Conservation (phyloP, 116 monocot species). For the Posidonia oceanica region DNA sequence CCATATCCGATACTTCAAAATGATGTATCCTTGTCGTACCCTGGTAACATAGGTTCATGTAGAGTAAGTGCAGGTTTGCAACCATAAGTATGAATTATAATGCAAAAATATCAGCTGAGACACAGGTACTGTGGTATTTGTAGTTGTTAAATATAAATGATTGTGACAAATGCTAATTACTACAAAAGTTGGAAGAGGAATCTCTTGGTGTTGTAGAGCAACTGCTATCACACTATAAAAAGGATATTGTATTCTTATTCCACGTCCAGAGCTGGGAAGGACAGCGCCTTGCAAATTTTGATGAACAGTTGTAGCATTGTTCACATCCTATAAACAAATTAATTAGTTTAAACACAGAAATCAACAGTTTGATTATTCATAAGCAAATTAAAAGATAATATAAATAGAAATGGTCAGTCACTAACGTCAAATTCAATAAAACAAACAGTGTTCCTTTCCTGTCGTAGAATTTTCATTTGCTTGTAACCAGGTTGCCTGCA, state of each 20-base stretch:
- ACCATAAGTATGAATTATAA: too few relatives aligned
- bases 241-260: conserved; percentile 99
- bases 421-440: conserved; percentile 95
- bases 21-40: too few relatives aligned
- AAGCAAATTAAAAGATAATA: not conserved
- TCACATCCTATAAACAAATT: conserved; percentile 53
- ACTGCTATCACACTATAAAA: conserved; percentile 6
- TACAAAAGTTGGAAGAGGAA: too few relatives aligned
- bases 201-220: too few relatives aligned
- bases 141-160: too few relatives aligned
- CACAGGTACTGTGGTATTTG: too few relatives aligned
- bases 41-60: too few relatives aligned
- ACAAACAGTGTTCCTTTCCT: conserved; percentile 96
- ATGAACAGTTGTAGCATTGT: conserved; percentile 66
- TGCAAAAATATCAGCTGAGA: too few relatives aligned
- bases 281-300: conserved; percentile 90
- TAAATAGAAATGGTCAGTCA: not conserved
- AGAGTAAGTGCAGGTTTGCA: too few relatives aligned
- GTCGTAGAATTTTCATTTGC: conserved; percentile 96
- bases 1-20: too few relatives aligned
- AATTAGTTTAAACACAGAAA: not conserved
- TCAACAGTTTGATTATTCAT: not conserved
- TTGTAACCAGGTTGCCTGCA: conserved; percentile 97
- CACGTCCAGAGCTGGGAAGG: conserved; percentile 83
- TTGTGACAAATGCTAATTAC: too few relatives aligned